Conservation (phyloP, 2,329 filamentous ascomycete genomes). For the Ascochyta koolunga region DNA sequence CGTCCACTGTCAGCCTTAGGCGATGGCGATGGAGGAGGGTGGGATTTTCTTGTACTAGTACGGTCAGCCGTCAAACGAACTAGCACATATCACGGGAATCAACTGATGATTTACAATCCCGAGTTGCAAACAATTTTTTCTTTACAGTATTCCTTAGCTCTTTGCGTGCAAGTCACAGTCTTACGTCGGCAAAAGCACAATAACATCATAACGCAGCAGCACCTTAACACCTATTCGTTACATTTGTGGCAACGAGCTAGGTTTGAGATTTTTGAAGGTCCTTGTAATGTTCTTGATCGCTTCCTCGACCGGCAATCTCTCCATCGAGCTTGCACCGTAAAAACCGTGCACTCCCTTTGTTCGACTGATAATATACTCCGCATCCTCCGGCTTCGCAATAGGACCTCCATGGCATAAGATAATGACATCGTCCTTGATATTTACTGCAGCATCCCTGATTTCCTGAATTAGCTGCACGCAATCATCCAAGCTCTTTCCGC, state of each 20-base stretch:
- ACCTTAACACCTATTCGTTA: slow-evolving; percentile 11
- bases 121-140: too few relatives aligned
- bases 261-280: slow-evolving; percentile 56
- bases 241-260: background rate
- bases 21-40: too few relatives aligned
- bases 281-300: slow-evolving; percentile 66
- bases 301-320: slow-evolving; percentile 69
- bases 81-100: too few relatives aligned
- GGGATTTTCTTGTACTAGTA: too few relatives aligned
- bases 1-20: too few relatives aligned
- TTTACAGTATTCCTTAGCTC: too few relatives aligned
- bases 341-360: slow-evolving; percentile 73
- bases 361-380: slow-evolving; percentile 64
- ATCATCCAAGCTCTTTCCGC: slow-evolving; percentile 68
- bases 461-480: slow-evolving; percentile 66
- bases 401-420: slow-evolving; percentile 75
- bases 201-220: background rate
- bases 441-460: slow-evolving; percentile 65
- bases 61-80: too few relatives aligned
- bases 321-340: slow-evolving; percentile 73
- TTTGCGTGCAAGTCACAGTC: too few relatives aligned
- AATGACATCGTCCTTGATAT: slow-evolving; percentile 64
- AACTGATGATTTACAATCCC: too few relatives aligned
- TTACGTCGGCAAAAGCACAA: background rate
- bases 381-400: slow-evolving; percentile 68